A percentile compares a stretch with the other conserved stretches of the same genome.
Conservation (phyloP, 495 filamentous ascomycete species). For the Penicillium paxilli region DNA sequence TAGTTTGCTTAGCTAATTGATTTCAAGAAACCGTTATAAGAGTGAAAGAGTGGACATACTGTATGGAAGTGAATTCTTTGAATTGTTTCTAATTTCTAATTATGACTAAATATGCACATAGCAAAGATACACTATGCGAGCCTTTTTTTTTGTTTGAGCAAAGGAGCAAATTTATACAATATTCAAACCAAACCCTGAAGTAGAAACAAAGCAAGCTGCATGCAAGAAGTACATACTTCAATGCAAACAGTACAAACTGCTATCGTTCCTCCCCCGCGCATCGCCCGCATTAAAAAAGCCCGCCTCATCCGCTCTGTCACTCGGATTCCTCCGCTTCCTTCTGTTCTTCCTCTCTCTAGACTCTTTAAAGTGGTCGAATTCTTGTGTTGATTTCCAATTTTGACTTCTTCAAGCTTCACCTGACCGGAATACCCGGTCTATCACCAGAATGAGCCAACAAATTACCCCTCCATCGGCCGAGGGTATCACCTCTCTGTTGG, state of each 20-base stretch:
- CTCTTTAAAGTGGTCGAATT: background rate
- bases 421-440: slow-evolving; percentile 5
- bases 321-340: background rate
- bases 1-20: background rate
- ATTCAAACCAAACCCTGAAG: too few relatives aligned
- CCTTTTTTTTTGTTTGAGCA: too few relatives aligned
- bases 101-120: too few relatives aligned
- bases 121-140: too few relatives aligned
- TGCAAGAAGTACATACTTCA: background rate
- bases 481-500: slow-evolving; percentile 87
- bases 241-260: slow-evolving; percentile 38
- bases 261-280: slow-evolving; percentile 15
- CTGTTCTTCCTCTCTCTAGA: background rate
- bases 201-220: too few relatives aligned
- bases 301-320: slow-evolving; percentile 1
- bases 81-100: too few relatives aligned
- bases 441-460: slow-evolving; percentile 31
- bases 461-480: slow-evolving; percentile 43
- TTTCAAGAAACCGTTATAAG: background rate
- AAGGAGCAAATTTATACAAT: too few relatives aligned
- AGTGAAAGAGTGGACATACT: background rate
- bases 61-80: too few relatives aligned
- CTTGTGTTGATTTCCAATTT: background rate
- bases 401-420: background rate
- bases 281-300: slow-evolving; percentile 5